Conservation (phyloP, 2,329 filamentous ascomycete genomes). For the Epichloe amarillans region DNA sequence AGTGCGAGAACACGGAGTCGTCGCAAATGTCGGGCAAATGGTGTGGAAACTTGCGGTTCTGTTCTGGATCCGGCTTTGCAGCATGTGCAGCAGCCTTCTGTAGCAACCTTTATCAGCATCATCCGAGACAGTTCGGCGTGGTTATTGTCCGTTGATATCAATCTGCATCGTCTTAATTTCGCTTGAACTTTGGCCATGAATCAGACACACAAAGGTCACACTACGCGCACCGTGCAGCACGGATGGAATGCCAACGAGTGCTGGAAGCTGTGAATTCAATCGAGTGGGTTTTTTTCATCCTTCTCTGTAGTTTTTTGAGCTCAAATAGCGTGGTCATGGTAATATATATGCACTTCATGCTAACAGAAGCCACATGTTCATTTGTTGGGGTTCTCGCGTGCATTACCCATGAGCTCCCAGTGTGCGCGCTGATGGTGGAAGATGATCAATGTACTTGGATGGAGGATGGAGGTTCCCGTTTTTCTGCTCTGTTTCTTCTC, state of each 20-base stretch:
- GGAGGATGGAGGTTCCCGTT: too few species aligned
- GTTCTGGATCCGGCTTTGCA: neutral
- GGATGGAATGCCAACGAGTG: neutral
- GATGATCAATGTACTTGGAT: neutral
- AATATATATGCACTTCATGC: neutral
- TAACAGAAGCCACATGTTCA: neutral
- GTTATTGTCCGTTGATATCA: constrained; percentile 2
- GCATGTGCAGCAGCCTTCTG: neutral
- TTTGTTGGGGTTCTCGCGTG: neutral
- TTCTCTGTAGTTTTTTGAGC: too few species aligned
- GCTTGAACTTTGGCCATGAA: neutral
- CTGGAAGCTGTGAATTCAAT: neutral
- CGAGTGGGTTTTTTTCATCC: neutral
- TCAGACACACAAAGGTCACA: neutral
- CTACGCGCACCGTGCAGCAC: neutral
- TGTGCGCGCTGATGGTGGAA: neutral
- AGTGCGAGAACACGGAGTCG: neutral
- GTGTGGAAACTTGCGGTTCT: neutral
- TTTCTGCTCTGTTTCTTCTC: too few species aligned
- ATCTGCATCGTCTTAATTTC: neutral
- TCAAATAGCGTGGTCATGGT: too few species aligned
- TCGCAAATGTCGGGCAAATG: neutral
- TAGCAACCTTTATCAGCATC: neutral
- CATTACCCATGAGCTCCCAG: neutral
- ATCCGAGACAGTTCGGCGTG: neutral